Evolutionary conservation across 2,329 filamentous ascomycete species (phyloP), one percentile per base, ranked within the genome.

Genomic region (Tolypocladium paradoxum): DNA sequence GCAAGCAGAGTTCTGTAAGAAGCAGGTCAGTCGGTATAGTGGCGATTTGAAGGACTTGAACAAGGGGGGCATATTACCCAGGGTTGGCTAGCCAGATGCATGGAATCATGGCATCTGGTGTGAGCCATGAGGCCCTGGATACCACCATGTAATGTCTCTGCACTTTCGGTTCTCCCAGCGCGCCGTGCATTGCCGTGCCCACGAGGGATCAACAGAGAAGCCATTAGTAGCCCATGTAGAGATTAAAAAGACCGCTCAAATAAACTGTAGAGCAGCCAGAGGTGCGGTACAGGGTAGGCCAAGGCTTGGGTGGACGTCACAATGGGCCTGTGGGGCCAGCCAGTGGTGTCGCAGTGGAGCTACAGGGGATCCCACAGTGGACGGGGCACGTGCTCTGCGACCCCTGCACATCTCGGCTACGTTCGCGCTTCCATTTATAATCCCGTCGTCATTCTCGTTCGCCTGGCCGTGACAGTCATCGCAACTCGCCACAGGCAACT

Each of bases 41-140:
- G 40, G 36, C 4, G 48, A 34, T 20, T 48, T 64, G 48, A 53
- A 53, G 35, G 54, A 64, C 37, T 53, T 64, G 20, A 55, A 64
- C 40, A 55, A 56, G 31, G 58, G 61, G 27, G 55, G 53, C 14
- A 54, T 63, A 27, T 20, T 61, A 1, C 56, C 60, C 16, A 37
- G 35, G 24, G 46, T 9, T n/a, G 27, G 11, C 3, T 47, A 31
- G 18, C 24, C 24, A 31, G 6, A 11, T 6, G 11, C 3, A 22
- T 2, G 14, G 24, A 3, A 27, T 18, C 3, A 22, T 2, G 14
- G 24, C 7, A 27, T 18, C 24, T 29, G 12, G 14, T 11, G 31
- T 33, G 31, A 33, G 22, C 18, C 18, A 14, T 29, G 16, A 18
- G 1, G 6, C 18, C 40, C 6, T 16, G 8, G 16, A 29, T 6